A percentile compares a stretch with the other conserved stretches of the same genome.
phyloP scores from a whole-genome alignment of 805 yeast genomes.

The Yarrowia sp. region DNA sequence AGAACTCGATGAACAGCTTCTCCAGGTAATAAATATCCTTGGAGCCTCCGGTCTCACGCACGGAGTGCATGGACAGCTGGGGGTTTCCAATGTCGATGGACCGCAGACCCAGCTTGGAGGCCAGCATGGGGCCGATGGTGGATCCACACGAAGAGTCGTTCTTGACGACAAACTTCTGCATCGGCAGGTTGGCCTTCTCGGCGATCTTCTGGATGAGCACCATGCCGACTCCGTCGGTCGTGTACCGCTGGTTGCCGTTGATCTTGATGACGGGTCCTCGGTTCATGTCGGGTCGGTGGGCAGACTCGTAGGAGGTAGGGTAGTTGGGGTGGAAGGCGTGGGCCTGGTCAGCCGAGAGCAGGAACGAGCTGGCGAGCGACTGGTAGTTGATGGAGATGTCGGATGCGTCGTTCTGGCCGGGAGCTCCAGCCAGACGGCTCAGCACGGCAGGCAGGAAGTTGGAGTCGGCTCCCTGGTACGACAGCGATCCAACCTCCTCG shows the following conservation, averaged over 20 bases:
- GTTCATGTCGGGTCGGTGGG: constrained; percentile 78
- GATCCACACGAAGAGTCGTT: constrained; percentile 95
- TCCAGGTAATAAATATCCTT: constrained; percentile 65
- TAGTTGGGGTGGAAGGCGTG: constrained; percentile 97
- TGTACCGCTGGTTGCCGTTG: constrained; percentile 93
- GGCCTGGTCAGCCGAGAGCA: constrained; percentile 92
- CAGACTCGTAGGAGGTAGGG: constrained; percentile 65
- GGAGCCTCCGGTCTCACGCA: constrained; percentile 87
- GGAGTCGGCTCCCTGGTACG: constrained; percentile 97
- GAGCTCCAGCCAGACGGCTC: constrained; percentile 54
- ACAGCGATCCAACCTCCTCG: constrained; percentile 90
- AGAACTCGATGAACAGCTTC: constrained; percentile 59
- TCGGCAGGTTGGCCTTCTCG: constrained; percentile 63
- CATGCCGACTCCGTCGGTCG: constrained; percentile 89
- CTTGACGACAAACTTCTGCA: constrained; percentile 88
- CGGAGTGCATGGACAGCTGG: constrained; percentile 88
- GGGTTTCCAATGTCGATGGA: constrained; percentile 91
- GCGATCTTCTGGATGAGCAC: constrained; percentile 75
- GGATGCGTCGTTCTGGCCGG: constrained; percentile 25
- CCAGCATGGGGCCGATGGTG: constrained; percentile 91
- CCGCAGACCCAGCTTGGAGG: constrained; percentile 81
- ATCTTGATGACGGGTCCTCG: constrained; percentile 89
- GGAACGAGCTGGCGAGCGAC: constrained; percentile 60
- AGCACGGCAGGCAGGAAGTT: constrained; percentile 80
- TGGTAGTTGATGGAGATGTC: constrained; percentile 35